These are phyloP conservation scores for Musa balbisiana DNA, from an alignment of 202 grass and related monocot genomes.

Conservation along the genomic window DNA sequence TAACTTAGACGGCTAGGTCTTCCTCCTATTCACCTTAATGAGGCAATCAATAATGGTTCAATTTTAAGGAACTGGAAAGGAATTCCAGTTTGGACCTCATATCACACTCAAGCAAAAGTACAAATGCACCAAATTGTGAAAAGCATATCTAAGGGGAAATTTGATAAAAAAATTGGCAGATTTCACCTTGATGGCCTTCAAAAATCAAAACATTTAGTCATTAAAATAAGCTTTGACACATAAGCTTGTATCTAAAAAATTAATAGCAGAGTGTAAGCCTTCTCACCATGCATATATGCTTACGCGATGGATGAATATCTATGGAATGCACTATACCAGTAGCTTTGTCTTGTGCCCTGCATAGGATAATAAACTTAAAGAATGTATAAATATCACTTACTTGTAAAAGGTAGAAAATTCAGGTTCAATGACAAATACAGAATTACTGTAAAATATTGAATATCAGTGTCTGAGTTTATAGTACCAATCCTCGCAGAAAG, in stretches of 20 bases:
- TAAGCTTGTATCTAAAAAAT: not conserved
- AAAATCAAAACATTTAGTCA: not conserved
- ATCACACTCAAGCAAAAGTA: not conserved
- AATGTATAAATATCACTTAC: too few species aligned
- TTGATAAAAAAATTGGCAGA: not conserved
- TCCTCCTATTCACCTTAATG: too few species aligned
- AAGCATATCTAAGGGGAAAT: not conserved
- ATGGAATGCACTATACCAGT: conserved; percentile 72
- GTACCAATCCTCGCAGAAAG: too few species aligned
- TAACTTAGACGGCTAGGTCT: too few species aligned
- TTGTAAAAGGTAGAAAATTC: too few species aligned
- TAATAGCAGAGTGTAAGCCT: not conserved
- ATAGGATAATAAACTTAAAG: not conserved
- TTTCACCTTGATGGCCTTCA: not conserved
- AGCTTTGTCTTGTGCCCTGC: conserved; percentile 44
- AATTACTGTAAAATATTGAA: too few species aligned
- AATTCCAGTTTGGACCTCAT: not conserved
- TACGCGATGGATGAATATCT: conserved; percentile 89
- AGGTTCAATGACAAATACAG: not conserved
- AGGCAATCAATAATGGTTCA: too few species aligned
- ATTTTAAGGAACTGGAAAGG: too few species aligned
- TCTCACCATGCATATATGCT: conserved; percentile 81
- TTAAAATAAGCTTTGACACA: not conserved
- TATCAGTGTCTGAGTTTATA: too few species aligned
- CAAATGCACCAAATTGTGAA: not conserved